These are phyloP conservation scores for Marchantia polymorpha DNA, from an alignment of 225 moss, liverwort and hornwort species.

Conservation along the genomic window DNA sequence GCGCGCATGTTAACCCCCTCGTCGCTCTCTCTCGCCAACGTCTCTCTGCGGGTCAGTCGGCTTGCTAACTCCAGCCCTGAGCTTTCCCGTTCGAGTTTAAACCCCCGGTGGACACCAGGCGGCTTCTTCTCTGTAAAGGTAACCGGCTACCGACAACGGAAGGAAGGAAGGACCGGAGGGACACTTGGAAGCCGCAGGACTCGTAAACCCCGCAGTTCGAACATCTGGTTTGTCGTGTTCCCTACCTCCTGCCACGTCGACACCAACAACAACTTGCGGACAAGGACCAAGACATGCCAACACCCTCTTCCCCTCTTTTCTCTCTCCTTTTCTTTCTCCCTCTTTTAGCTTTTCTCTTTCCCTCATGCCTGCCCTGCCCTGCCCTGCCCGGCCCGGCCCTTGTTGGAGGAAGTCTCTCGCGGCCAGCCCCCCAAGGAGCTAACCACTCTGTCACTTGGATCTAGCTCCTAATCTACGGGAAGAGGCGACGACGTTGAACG, in stretches of 20 bases:
- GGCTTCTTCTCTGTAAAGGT: background rate
- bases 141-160: background rate
- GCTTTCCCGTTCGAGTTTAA: background rate
- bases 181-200: background rate
- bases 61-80: background rate
- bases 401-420: too few relatives aligned
- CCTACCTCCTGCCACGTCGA: background rate
- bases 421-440: too few relatives aligned
- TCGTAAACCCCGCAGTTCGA: background rate
- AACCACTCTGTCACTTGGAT: too few relatives aligned
- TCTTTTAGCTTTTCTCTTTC: too few relatives aligned
- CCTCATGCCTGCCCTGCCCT: too few relatives aligned
- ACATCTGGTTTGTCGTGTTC: background rate
- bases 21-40: background rate
- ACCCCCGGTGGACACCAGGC: background rate
- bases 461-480: too few relatives aligned
- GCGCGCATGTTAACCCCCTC: background rate
- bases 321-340: background rate
- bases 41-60: background rate
- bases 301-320: background rate
- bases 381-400: too few relatives aligned
- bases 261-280: background rate
- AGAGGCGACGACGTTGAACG: too few relatives aligned
- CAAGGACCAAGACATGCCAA: too few relatives aligned
- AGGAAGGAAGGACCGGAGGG: background rate